These are phyloP conservation scores for Clarireedia hainanense DNA, from an alignment of 2,329 filamentous ascomycete genomes.

Conservation along the genomic window DNA sequence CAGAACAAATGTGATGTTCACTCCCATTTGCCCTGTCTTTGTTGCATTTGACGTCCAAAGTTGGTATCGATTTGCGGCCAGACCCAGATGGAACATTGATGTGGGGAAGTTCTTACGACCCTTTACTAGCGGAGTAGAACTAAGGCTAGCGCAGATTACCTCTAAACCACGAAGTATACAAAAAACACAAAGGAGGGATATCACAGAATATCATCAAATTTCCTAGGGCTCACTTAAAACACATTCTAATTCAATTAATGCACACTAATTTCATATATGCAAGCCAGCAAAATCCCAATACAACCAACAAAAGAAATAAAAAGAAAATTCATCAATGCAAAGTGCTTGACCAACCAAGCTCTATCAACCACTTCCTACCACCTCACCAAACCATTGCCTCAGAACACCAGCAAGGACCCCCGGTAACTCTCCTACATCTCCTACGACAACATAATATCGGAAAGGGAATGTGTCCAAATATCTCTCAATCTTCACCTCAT, in stretches of 20 bases:
- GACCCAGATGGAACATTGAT: too few species aligned
- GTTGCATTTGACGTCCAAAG: too few species aligned
- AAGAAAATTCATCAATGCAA: background rate
- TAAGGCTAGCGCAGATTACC: too few species aligned
- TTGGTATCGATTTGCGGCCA: too few species aligned
- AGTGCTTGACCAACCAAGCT: background rate
- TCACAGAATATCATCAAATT: too few species aligned
- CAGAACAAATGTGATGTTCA: too few species aligned
- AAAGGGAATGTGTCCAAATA: conserved; percentile 97
- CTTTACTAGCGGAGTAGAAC: too few species aligned
- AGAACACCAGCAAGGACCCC: conserved; percentile 78
- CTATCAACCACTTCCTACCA: conserved; percentile 28
- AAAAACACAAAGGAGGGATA: too few species aligned
- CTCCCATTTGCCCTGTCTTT: too few species aligned
- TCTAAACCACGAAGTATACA: too few species aligned
- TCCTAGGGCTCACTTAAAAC: background rate
- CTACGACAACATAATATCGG: conserved; percentile 90
- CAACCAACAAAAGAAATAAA: background rate
- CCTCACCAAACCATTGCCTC: conserved; percentile 89
- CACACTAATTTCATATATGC: background rate
- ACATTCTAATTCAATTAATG: background rate
- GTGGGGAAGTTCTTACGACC: too few species aligned
- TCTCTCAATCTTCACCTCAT: conserved; percentile 72
- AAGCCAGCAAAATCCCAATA: background rate
- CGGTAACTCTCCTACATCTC: conserved; percentile 85